Evolutionary conservation across 2,329 filamentous ascomycete species (phyloP).

Genomic region (Graphilbum sp.): DNA sequence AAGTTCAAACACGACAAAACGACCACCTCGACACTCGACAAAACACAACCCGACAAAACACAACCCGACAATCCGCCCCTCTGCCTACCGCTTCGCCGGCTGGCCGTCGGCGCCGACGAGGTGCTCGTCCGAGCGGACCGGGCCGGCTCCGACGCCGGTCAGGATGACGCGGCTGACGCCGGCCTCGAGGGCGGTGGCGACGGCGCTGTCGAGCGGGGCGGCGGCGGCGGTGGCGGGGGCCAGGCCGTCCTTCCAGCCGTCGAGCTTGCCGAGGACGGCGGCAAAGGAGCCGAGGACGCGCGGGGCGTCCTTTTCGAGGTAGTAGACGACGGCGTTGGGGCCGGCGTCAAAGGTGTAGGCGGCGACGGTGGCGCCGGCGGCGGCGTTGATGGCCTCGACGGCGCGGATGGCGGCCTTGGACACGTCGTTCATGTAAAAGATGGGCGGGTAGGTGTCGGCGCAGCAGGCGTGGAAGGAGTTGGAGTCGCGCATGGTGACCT

Average conservation of each 20-base stretch:
- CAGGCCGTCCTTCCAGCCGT: conserved; percentile 53
- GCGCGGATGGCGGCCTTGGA: conserved; percentile 73
- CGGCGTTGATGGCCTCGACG: conserved; percentile 75
- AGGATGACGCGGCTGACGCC: conserved; percentile 82
- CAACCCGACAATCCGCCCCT: too few relatives aligned
- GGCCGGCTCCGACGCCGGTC: conserved; percentile 83
- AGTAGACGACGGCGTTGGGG: conserved; percentile 94
- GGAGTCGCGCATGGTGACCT: conserved; percentile 89
- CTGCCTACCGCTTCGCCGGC: conserved; percentile 15
- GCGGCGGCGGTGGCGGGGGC: conserved; percentile 35
- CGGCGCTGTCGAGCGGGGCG: conserved; percentile 40
- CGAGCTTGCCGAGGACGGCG: conserved; percentile 41
- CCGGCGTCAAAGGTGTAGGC: conserved; percentile 97
- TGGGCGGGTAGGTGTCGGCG: conserved; percentile 88
- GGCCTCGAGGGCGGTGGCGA: conserved; percentile 50
- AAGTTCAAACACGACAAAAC: too few relatives aligned
- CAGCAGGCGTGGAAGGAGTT: conserved; percentile 96
- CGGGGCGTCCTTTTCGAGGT: conserved; percentile 61
- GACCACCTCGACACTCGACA: too few relatives aligned
- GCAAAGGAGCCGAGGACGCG: conserved; percentile 67
- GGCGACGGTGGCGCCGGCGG: conserved; percentile 62
- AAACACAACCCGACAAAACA: too few relatives aligned
- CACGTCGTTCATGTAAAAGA: conserved; percentile 97
- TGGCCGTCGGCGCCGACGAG: conserved; percentile 54
- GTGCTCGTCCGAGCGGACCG: conserved; percentile 61